phyloP scores from a whole-genome alignment of 2,329 filamentous ascomycete genomes.

The Zasmidium cellare region DNA sequence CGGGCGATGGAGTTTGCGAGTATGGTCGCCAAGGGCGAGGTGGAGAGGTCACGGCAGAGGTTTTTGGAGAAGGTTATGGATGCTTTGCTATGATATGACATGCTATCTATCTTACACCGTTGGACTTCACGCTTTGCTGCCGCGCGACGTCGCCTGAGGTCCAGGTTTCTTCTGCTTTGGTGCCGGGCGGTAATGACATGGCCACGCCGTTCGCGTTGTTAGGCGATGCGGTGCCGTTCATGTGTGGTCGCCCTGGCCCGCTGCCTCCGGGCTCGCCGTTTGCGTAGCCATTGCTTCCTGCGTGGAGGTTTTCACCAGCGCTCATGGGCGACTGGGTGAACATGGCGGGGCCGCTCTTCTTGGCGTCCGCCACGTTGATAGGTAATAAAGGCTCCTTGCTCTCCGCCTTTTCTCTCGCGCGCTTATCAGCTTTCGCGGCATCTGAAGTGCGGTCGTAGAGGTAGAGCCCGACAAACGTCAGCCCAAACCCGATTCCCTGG shows the following conservation, averaged over 20 bases:
- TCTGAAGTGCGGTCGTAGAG: slow-evolving; percentile 92
- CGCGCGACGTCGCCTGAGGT: slow-evolving; percentile 44
- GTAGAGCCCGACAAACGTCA: slow-evolving; percentile 91
- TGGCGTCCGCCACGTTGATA: slow-evolving; percentile 44
- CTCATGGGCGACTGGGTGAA: slow-evolving; percentile 24
- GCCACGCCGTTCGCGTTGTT: slow-evolving; percentile 20
- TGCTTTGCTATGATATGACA: slow-evolving; percentile 4
- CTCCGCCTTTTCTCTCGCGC: slow-evolving; percentile 64
- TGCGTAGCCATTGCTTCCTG: slow-evolving; percentile 31
- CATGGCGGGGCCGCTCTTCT: slow-evolving; percentile 34
- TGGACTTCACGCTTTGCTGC: slow-evolving; percentile 10
- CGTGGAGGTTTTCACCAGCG: slow-evolving; percentile 18
- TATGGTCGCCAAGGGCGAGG: slow-evolving; percentile 33
- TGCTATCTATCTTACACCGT: slow-evolving; percentile 7
- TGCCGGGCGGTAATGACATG: slow-evolving; percentile 67
- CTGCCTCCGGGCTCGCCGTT: slow-evolving; percentile 25
- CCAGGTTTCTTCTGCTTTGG: slow-evolving; percentile 87
- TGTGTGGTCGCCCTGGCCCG: slow-evolving; percentile 24
- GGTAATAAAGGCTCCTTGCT: slow-evolving; percentile 66
- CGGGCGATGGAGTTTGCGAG: slow-evolving; percentile 33
- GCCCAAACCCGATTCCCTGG: slow-evolving; percentile 79
- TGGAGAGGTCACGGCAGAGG: slow-evolving; percentile 31
- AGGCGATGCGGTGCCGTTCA: slow-evolving; percentile 9
- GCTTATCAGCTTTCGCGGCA: slow-evolving; percentile 81
- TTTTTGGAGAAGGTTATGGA: slow-evolving; percentile 34